Evolutionary conservation across 768 basidiomycete genomes (phyloP).

Genomic region (Boletus speciosus): DNA sequence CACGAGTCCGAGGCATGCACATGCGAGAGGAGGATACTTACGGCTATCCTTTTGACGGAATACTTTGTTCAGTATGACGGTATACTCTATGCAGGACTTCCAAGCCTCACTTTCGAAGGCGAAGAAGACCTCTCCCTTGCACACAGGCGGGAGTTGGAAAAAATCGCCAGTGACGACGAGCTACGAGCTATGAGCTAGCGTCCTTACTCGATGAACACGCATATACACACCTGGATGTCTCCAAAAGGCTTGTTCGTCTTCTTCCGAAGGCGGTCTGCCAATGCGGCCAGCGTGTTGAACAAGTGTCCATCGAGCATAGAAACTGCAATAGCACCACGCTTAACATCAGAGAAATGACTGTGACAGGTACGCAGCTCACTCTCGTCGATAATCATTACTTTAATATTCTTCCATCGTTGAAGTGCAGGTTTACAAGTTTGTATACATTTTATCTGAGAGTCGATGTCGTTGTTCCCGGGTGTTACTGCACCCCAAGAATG

Average conservation of each 20-base stretch:
- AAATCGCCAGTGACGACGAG: slow-evolving; percentile 57
- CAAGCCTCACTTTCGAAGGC: slow-evolving; percentile 58
- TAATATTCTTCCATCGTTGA: slow-evolving; percentile 54
- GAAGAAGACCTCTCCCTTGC: slow-evolving; percentile 48
- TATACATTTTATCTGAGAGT: slow-evolving; percentile 49
- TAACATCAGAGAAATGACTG: background rate
- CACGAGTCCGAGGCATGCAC: background rate
- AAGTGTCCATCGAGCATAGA: slow-evolving; percentile 68
- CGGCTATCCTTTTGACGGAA: slow-evolving; percentile 73
- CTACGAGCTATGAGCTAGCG: slow-evolving; percentile 18
- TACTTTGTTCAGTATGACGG: slow-evolving; percentile 65
- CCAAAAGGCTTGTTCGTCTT: slow-evolving; percentile 54
- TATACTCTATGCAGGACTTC: slow-evolving; percentile 47
- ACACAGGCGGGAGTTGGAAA: slow-evolving; percentile 56
- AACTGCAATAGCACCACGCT: slow-evolving; percentile 33
- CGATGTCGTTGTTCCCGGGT: slow-evolving; percentile 38
- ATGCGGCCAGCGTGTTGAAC: slow-evolving; percentile 55
- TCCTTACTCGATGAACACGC: background rate
- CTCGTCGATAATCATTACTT: slow-evolving; percentile 65
- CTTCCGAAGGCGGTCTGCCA: slow-evolving; percentile 51
- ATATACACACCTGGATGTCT: slow-evolving; percentile 52
- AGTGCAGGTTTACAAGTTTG: slow-evolving; percentile 51
- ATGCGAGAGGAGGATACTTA: slow-evolving; percentile 28
- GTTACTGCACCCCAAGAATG: slow-evolving; percentile 63
- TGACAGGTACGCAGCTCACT: slow-evolving; percentile 32